Conservation (phyloP, 345 rosid species). For the Corchorus olitorius region DNA sequence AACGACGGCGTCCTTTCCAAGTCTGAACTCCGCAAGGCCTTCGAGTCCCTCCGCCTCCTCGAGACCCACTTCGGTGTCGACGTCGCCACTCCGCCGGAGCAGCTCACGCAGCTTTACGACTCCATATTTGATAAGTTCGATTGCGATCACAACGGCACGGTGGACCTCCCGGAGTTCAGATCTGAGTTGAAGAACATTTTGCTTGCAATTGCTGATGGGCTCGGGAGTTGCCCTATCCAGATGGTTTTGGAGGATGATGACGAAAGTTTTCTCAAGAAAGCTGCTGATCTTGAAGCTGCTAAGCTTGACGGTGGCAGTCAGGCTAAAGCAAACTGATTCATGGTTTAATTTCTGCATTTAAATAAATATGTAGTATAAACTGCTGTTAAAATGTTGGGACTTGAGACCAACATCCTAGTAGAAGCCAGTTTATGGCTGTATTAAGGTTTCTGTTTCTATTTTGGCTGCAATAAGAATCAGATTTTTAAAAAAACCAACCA, state of each 20-base stretch:
- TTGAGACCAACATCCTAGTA: neutral
- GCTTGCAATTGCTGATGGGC: slow-evolving; percentile 77
- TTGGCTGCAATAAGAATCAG: neutral
- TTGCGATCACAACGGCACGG: slow-evolving; percentile 50
- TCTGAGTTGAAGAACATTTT: slow-evolving; percentile 68
- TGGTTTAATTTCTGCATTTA: neutral
- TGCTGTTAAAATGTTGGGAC: neutral
- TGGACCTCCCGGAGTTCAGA: slow-evolving; percentile 60
- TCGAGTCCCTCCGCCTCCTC: slow-evolving; percentile 60
- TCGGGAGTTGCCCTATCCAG: slow-evolving; percentile 65
- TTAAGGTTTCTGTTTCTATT: neutral
- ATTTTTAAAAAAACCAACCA: too few relatives aligned
- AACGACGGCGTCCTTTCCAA: slow-evolving; percentile 70
- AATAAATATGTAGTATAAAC: neutral
- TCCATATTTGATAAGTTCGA: slow-evolving; percentile 74
- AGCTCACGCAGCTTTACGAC: slow-evolving; percentile 56
- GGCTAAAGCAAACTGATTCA: slow-evolving; percentile 11
- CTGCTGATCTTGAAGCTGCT: slow-evolving; percentile 83
- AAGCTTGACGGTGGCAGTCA: slow-evolving; percentile 24
- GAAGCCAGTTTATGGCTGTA: neutral
- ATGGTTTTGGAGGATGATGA: slow-evolving; percentile 67
- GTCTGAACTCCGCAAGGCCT: slow-evolving; percentile 64
- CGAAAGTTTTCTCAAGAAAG: slow-evolving; percentile 51
- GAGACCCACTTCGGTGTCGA: slow-evolving; percentile 72
- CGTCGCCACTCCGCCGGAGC: slow-evolving; percentile 48